These are phyloP conservation scores for Claviceps fusiformis DNA, from an alignment of 2,329 filamentous ascomycete species.

Conservation along the genomic window DNA sequence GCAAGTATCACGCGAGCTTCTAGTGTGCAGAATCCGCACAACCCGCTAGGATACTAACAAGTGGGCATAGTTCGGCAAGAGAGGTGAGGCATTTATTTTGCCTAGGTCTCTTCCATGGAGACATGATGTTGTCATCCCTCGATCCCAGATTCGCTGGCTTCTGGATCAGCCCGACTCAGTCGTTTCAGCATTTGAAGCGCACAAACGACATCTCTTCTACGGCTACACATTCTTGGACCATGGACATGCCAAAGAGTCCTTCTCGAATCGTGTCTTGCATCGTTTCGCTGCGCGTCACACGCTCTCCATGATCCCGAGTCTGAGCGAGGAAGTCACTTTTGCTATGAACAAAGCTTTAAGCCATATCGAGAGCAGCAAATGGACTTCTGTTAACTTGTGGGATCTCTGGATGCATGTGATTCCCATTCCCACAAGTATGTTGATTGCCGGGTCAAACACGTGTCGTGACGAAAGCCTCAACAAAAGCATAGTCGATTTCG, in stretches of 20 bases:
- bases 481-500: slow-evolving; percentile 33
- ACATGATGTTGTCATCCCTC: slow-evolving; percentile 30
- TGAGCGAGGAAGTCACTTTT: slow-evolving; percentile 26
- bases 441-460: slow-evolving; percentile 25
- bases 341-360: slow-evolving; percentile 23
- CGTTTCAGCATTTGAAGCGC: slow-evolving; percentile 27
- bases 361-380: slow-evolving; percentile 18
- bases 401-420: slow-evolving; percentile 28
- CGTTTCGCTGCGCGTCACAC: slow-evolving; percentile 29
- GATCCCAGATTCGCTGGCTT: slow-evolving; percentile 30
- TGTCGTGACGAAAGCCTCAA: slow-evolving; percentile 32
- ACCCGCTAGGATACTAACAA: background rate
- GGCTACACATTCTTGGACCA: slow-evolving; percentile 30
- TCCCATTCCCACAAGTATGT: slow-evolving; percentile 28
- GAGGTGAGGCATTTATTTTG: slow-evolving; percentile 26
- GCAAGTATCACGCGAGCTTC: background rate
- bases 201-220: slow-evolving; percentile 23
- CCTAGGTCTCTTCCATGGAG: slow-evolving; percentile 26
- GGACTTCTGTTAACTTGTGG: slow-evolving; percentile 29
- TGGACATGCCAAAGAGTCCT: slow-evolving; percentile 20
- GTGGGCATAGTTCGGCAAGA: slow-evolving; percentile 25
- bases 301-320: slow-evolving; percentile 22
- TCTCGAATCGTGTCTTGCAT: slow-evolving; percentile 28
- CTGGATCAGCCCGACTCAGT: slow-evolving; percentile 31
- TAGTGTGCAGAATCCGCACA: background rate